These are phyloP conservation scores for Backusella psychrophila DNA, from an alignment of 192 early-diverging fungal genomes.

Conservation along the genomic window DNA sequence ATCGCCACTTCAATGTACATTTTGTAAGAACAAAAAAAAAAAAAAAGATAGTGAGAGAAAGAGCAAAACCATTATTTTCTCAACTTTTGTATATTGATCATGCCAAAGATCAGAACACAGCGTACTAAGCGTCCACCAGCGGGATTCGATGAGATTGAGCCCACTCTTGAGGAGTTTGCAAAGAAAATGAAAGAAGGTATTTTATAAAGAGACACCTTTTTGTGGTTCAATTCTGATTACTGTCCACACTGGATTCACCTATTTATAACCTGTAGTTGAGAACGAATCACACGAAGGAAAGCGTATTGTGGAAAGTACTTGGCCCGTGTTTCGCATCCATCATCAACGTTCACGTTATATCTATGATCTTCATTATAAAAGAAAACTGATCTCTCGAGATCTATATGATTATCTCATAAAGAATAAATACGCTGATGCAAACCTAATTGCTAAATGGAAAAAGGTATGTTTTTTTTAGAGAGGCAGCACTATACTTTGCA, in stretches of 20 bases:
- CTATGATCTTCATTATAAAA: conserved; percentile 95
- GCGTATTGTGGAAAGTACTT: conserved; percentile 87
- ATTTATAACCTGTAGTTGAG: conserved; percentile 63
- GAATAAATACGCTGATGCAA: conserved; percentile 86
- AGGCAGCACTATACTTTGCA: too few species aligned
- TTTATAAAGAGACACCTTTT: background rate
- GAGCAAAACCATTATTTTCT: background rate
- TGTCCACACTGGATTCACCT: background rate
- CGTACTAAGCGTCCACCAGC: conserved; percentile 88
- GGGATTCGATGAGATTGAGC: conserved; percentile 95
- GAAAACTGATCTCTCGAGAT: conserved; percentile 88
- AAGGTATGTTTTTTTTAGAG: conserved; percentile 56
- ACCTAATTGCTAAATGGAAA: conserved; percentile 97
- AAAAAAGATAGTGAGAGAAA: background rate
- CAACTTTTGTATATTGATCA: conserved; percentile 24
- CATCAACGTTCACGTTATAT: conserved; percentile 97
- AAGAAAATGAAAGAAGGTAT: conserved; percentile 93
- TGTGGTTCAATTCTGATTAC: background rate
- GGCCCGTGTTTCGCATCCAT: conserved; percentile 95
- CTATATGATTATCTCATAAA: conserved; percentile 94
- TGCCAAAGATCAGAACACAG: conserved; percentile 75
- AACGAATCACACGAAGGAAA: conserved; percentile 94
- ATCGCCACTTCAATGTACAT: background rate
- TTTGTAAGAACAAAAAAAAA: background rate
- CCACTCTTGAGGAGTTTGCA: conserved; percentile 85